These are phyloP conservation scores for Dictyostelium intermedium DNA, from an alignment of 78 protist species.

Conservation along the genomic window DNA sequence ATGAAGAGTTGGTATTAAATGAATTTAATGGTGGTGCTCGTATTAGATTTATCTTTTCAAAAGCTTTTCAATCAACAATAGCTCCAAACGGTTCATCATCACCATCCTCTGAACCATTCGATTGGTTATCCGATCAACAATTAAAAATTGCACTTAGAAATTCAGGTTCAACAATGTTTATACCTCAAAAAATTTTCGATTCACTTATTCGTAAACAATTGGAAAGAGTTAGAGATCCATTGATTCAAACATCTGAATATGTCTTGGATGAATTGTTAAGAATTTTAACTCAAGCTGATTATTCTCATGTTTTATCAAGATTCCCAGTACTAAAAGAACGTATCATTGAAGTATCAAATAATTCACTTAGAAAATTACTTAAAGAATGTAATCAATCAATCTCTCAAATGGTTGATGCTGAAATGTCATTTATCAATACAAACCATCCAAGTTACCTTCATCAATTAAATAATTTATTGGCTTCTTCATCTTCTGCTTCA, in stretches of 20 bases:
- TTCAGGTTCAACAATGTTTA: conserved; percentile 91
- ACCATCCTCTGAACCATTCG: conserved; percentile 45
- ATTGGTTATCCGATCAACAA: conserved; percentile 70
- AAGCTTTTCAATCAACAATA: conserved; percentile 69
- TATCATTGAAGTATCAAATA: conserved; percentile 65
- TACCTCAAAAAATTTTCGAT: conserved; percentile 96
- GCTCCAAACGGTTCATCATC: not conserved
- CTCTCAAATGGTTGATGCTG: conserved; percentile 84
- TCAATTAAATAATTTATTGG: not conserved
- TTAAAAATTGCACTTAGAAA: conserved; percentile 46
- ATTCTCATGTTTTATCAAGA: conserved; percentile 24
- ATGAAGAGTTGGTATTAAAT: conserved; percentile 47
- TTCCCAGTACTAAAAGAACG: conserved; percentile 71
- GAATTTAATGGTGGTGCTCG: conserved; percentile 94
- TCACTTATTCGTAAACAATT: conserved; percentile 89
- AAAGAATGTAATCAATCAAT: conserved; percentile 82
- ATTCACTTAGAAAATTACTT: conserved; percentile 43
- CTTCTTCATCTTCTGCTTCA: not conserved
- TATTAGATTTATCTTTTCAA: conserved; percentile 89
- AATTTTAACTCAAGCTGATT: conserved; percentile 80
- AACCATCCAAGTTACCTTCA: conserved; percentile 85
- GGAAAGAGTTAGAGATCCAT: conserved; percentile 87
- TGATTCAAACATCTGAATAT: conserved; percentile 86
- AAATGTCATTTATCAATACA: conserved; percentile 92
- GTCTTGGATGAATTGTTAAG: conserved; percentile 92